Percentiles rank a stretch among this genome's conserved stretches.
phyloP scores from a whole-genome alignment of 441 rosid genomes.

The Adansonia rubrostipa region DNA sequence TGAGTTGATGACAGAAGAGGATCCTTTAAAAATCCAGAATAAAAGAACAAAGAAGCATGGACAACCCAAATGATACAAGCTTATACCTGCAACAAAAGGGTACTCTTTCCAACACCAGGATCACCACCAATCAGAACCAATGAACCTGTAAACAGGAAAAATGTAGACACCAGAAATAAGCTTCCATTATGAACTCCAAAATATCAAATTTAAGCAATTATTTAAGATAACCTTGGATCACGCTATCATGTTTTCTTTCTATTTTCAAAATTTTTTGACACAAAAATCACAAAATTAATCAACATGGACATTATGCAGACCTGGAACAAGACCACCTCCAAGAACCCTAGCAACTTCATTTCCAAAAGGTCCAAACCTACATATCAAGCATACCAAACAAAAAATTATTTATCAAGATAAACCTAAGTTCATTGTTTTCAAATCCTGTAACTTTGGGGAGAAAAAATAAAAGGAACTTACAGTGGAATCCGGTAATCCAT shows the following conservation, averaged over 20 bases:
- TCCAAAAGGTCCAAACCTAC: slow-evolving; percentile 78
- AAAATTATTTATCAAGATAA: slow-evolving; percentile 8
- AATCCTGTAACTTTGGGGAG: background rate
- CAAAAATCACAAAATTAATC: slow-evolving; percentile 15
- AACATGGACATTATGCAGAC: slow-evolving; percentile 39
- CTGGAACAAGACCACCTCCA: slow-evolving; percentile 98
- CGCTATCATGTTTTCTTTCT: background rate
- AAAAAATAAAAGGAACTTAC: slow-evolving; percentile 42
- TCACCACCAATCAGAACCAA: slow-evolving; percentile 90
- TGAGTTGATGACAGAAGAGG: background rate
- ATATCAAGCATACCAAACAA: slow-evolving; percentile 33
- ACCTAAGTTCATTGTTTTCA: background rate
- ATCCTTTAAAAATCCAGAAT: background rate
- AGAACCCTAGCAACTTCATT: slow-evolving; percentile 86
- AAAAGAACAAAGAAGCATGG: slow-evolving; percentile 11
- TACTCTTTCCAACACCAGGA: slow-evolving; percentile 97
- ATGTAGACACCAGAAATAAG: background rate
- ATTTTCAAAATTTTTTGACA: background rate
- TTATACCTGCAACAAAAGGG: slow-evolving; percentile 80
- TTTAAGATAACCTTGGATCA: background rate
- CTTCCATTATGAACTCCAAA: background rate
- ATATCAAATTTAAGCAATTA: background rate
- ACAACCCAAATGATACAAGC: background rate
- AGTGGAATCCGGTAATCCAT: slow-evolving; percentile 68
- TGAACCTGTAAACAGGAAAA: slow-evolving; percentile 56